Conservation (phyloP, 2,329 filamentous ascomycete genomes). For the Zasmidium cellare region DNA sequence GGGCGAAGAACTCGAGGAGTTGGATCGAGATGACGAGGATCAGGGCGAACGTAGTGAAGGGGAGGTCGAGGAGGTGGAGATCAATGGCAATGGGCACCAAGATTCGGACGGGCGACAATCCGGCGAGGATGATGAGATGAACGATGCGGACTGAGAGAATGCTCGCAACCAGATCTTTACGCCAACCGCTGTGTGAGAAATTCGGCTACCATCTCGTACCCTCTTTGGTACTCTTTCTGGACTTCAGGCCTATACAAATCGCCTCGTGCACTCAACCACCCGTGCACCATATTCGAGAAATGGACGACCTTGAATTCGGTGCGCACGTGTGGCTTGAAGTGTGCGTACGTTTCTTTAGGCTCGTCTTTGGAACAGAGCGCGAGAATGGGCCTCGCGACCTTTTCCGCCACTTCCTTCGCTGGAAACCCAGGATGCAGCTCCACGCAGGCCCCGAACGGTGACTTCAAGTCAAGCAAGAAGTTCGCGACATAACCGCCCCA, state of each 20-base stretch:
- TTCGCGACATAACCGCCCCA: conserved; percentile 15
- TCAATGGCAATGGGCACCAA: conserved; percentile 21
- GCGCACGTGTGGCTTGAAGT: neutral
- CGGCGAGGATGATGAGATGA: conserved; percentile 22
- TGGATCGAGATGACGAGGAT: conserved; percentile 62
- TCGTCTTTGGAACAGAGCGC: conserved; percentile 4
- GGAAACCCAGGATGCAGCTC: conserved; percentile 5
- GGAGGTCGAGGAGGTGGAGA: conserved; percentile 23
- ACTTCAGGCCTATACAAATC: conserved; percentile 2
- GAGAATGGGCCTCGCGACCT: neutral
- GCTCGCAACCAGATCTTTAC: neutral
- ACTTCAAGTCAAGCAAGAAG: neutral
- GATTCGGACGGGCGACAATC: conserved; percentile 4
- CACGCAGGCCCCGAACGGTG: conserved; percentile 4
- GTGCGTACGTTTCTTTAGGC: neutral
- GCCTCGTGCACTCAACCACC: conserved; percentile 5
- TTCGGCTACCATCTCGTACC: conserved; percentile 3
- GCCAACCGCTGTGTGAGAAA: neutral
- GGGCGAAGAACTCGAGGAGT: conserved; percentile 71
- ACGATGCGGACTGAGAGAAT: conserved; percentile 24
- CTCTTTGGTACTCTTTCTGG: conserved; percentile 1
- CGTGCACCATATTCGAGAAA: conserved; percentile 2
- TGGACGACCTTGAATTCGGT: neutral
- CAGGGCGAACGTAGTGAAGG: conserved; percentile 38
- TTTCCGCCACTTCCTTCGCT: conserved; percentile 1